phyloP scores from a whole-genome alignment of 2,329 filamentous ascomycete species.

The Phialophora chinensis region DNA sequence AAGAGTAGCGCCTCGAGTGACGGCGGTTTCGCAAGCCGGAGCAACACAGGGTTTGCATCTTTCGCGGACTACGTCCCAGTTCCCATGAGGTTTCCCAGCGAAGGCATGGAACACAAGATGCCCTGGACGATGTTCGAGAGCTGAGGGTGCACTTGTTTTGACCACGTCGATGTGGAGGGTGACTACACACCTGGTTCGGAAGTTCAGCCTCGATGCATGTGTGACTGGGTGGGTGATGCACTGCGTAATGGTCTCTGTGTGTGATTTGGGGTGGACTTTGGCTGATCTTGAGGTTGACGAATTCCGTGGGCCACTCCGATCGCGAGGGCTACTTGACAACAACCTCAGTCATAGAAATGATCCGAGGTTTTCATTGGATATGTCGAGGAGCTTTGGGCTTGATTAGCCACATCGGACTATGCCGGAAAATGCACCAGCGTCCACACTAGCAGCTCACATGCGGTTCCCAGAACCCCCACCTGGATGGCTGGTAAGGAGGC shows the following conservation, averaged over 20 bases:
- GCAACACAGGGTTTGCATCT: constrained; percentile 48
- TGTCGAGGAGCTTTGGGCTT: not conserved
- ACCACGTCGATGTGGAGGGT: not conserved
- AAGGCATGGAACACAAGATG: constrained; percentile 52
- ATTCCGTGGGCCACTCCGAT: not conserved
- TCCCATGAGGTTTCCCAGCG: constrained; percentile 67
- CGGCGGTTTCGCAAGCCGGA: constrained; percentile 20
- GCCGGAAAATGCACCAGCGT: not conserved
- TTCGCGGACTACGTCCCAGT: constrained; percentile 66
- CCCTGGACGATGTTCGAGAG: constrained; percentile 52
- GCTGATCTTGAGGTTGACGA: not conserved
- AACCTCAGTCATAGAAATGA: not conserved
- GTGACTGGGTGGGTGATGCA: not conserved
- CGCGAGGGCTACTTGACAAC: not conserved
- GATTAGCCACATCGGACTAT: not conserved
- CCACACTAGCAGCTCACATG: not conserved
- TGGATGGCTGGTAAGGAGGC: not conserved
- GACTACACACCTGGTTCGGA: not conserved
- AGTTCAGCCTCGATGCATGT: constrained; percentile 6
- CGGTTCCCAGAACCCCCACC: not conserved
- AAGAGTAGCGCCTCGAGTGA: not conserved
- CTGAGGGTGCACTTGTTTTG: constrained; percentile 1
- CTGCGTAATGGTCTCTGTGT: not conserved
- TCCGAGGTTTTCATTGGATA: not conserved
- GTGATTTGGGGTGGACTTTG: not conserved